Evolutionary conservation across 1,284 basidiomycete species (phyloP).

Genomic region (Ganoderma lingzhi): DNA sequence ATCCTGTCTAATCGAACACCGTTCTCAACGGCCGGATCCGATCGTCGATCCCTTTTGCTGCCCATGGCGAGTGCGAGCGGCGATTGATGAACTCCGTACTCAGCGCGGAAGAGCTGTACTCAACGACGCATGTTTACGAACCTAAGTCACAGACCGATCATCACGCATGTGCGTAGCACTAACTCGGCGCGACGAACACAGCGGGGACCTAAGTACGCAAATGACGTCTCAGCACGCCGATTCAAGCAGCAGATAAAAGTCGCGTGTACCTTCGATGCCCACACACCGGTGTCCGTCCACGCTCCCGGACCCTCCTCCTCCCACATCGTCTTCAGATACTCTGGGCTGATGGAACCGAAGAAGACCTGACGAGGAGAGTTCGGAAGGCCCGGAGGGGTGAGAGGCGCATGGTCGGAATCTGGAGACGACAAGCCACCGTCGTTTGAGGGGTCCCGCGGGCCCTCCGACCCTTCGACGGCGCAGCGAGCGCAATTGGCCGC

Average conservation of each 20-base stretch:
- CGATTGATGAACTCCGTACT: no score
- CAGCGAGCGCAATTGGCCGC: no score
- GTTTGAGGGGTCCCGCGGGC: no score
- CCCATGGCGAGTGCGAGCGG: no score
- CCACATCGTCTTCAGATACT: background rate
- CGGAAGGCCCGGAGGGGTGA: background rate
- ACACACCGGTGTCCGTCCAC: background rate
- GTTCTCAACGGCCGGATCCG: no score
- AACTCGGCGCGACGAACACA: background rate
- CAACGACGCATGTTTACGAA: no score
- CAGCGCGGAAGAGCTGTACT: no score
- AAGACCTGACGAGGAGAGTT: background rate
- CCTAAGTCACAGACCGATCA: no score
- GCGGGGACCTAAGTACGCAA: background rate
- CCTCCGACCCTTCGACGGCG: no score
- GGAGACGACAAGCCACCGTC: background rate
- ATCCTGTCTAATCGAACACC: no score
- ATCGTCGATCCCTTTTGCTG: no score
- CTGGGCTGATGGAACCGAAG: background rate
- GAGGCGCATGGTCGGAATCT: background rate
- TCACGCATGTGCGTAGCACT: background rate
- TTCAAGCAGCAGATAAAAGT: background rate
- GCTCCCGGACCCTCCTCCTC: background rate
- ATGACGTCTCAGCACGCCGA: background rate
- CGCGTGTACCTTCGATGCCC: background rate